Base-by-base conservation (phyloP, 768 basidiomycete species). In the Vishniacozyma victoriae region DNA sequence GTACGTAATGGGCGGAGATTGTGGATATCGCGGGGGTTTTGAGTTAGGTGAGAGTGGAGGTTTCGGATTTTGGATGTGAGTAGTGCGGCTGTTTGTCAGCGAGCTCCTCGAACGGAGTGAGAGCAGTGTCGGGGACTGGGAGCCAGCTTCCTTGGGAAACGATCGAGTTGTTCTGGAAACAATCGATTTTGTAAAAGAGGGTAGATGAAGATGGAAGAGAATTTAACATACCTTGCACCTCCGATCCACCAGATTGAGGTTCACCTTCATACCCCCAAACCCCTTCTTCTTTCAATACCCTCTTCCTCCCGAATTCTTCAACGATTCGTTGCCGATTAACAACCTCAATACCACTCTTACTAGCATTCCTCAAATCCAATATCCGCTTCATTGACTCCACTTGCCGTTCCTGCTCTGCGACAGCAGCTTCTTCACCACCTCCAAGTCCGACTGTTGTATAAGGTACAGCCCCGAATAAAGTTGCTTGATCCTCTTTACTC, bases 341-440 rank as follows among this genome's bases (percentile, higher is more conserved):
- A 61, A 79, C 87, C 42, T 86, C 81, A 53, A 96, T 82, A n/a
- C 88, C 89, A 24, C 73, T 76, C 23, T 88, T 86, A 58, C 85
- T 87, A 15, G 93, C 85, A 64, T 97, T 96, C 54, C 84, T 76
- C 60, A 97, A 72, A 73, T 95, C 90, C 18, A 90, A 73, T 24
- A 89, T 72, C 57, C 78, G 78, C 35, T 84, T 82, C 48, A 95
- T 77, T 60, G 60, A 54, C 41, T 75, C 72, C 12, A 41, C 46
- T 50, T 73, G 72, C 35, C 52, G 60, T 35, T 52, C 43, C 46
- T 73, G 67, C 22, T 40, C 45, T 16, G 46, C 52, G 74, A 78
- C 4, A 78, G 76, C 62, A 82, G 83, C 47, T 52, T 50, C 24
- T 75, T 47, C 40, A 58, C 80, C 77, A 33, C 59, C 62, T 15